phyloP scores from a whole-genome alignment of 768 basidiomycete species.

The Lentinula guzmanii region DNA sequence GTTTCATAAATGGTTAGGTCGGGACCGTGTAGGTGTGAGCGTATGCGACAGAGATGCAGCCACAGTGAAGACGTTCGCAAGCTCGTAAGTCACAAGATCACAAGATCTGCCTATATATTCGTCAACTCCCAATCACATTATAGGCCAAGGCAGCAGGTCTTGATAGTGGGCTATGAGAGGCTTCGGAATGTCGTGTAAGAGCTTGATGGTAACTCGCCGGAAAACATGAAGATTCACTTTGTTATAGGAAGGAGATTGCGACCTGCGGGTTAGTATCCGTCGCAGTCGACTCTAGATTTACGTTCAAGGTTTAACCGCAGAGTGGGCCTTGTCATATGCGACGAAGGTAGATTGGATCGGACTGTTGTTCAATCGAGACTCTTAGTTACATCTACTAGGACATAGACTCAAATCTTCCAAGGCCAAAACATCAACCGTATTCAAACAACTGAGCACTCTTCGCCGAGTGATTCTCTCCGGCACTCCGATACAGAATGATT shows the following conservation, averaged over 20 bases:
- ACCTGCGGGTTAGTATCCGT: conserved; percentile 52
- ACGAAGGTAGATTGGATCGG: conserved; percentile 76
- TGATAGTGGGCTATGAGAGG: conserved; percentile 94
- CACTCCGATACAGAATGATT: conserved; percentile 95
- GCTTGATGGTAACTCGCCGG: conserved; percentile 1
- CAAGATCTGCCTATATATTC: neutral
- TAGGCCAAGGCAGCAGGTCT: conserved; percentile 74
- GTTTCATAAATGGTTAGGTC: conserved; percentile 86
- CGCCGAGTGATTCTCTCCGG: conserved; percentile 88
- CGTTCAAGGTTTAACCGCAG: conserved; percentile 26
- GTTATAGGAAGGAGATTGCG: conserved; percentile 44
- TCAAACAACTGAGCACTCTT: conserved; percentile 68
- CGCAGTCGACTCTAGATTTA: neutral
- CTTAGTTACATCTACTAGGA: conserved; percentile 34
- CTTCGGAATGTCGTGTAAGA: conserved; percentile 77
- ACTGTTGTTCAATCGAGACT: neutral
- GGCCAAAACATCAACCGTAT: conserved; percentile 86
- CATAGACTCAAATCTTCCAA: conserved; percentile 91
- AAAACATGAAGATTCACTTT: neutral
- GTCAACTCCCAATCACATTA: conserved; percentile 14
- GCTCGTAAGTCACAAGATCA: neutral
- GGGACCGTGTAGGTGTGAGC: conserved; percentile 41
- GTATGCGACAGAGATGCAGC: conserved; percentile 36
- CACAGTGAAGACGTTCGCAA: conserved; percentile 12
- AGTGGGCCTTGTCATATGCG: conserved; percentile 90